phyloP scores from a whole-genome alignment of 2,329 filamentous ascomycete species.

The Pseudogymnoascus sp. region DNA sequence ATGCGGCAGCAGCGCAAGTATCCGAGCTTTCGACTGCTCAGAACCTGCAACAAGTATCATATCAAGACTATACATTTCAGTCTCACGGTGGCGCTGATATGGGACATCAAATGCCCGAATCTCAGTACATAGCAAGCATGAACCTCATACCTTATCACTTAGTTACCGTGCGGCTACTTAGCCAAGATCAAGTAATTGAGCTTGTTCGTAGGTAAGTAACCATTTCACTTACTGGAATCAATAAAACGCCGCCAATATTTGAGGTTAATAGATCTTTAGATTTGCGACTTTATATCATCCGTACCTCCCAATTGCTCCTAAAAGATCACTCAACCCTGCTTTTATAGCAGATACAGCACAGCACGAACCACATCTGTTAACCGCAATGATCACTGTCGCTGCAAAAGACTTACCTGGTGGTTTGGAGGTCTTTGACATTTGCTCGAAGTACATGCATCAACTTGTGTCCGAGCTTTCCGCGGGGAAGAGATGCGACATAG shows the following conservation, averaged over 20 bases:
- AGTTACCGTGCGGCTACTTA: neutral
- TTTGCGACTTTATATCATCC: constrained; percentile 60
- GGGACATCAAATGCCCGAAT: neutral
- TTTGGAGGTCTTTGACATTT: constrained; percentile 53
- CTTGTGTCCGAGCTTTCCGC: constrained; percentile 59
- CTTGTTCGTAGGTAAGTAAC: neutral
- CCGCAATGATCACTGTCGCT: constrained; percentile 60
- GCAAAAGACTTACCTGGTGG: constrained; percentile 61
- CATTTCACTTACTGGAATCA: neutral
- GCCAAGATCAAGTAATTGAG: neutral
- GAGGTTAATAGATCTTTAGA: constrained; percentile 46
- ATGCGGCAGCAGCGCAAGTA: constrained; percentile 15
- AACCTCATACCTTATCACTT: neutral
- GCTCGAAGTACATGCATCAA: constrained; percentile 60
- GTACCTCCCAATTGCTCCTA: constrained; percentile 59
- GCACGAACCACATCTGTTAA: constrained; percentile 58
- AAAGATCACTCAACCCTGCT: constrained; percentile 46
- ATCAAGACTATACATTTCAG: constrained; percentile 6
- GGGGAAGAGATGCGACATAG: constrained; percentile 57
- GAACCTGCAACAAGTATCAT: neutral
- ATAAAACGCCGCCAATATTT: neutral
- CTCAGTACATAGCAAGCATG: neutral
- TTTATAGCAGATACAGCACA: constrained; percentile 47
- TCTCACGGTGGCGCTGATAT: neutral
- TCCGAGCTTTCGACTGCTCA: neutral